Evolutionary conservation across 2,329 filamentous ascomycete genomes (phyloP).

Genomic region (Nothopassalora personata): DNA sequence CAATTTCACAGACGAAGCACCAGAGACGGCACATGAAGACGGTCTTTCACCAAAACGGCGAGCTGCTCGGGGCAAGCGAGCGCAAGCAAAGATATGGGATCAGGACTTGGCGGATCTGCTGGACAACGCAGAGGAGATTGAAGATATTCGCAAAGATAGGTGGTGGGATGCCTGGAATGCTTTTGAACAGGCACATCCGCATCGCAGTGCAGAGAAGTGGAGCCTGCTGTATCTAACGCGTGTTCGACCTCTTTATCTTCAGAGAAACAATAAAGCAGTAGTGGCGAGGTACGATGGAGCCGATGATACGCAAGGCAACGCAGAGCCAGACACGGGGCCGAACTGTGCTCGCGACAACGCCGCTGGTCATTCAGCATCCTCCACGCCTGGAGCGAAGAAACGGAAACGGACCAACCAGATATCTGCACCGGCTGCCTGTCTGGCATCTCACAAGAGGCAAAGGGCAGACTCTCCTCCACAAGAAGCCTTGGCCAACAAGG

Average conservation of each 20-base stretch:
- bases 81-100: neutral
- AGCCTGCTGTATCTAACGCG: conserved; percentile 20
- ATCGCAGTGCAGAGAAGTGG: conserved; percentile 27
- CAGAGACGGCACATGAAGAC: too few relatives aligned
- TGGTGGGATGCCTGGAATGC: conserved; percentile 25
- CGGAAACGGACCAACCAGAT: neutral
- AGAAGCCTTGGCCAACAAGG: neutral
- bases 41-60: neutral
- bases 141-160: conserved; percentile 15
- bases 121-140: conserved; percentile 21
- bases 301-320: neutral
- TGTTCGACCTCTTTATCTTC: conserved; percentile 24
- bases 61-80: neutral
- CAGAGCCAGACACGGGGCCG: neutral
- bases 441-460: neutral
- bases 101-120: conserved; percentile 17
- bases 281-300: neutral
- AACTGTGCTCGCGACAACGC: neutral
- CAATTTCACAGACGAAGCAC: too few relatives aligned
- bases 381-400: neutral
- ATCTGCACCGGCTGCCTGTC: neutral
- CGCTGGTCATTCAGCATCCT: neutral
- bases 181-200: conserved; percentile 15
- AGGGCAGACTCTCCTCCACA: neutral
- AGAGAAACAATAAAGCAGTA: neutral